Conservation (phyloP, 495 filamentous ascomycete species). For the Penicillium macrosclerotiorum region DNA sequence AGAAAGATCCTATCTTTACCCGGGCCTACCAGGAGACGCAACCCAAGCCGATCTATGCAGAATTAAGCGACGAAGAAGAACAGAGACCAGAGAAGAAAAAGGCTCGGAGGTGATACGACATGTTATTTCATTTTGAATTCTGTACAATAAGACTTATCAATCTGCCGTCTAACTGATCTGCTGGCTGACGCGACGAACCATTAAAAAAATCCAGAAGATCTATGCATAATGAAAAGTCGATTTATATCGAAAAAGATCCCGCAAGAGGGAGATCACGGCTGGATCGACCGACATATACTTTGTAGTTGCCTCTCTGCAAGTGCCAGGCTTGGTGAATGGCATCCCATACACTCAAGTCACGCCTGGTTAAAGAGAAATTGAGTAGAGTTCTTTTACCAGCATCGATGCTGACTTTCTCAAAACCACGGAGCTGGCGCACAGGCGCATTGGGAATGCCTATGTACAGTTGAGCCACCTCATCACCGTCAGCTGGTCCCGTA, state of each 20-base stretch:
- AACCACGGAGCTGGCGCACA: constrained; percentile 61
- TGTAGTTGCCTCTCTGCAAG: constrained; percentile 38
- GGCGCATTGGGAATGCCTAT: constrained; percentile 45
- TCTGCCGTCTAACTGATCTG: background rate
- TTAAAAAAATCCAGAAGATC: no score
- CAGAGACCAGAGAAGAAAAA: constrained; percentile 67
- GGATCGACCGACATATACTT: constrained; percentile 60
- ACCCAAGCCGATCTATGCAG: constrained; percentile 87
- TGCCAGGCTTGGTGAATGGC: constrained; percentile 58
- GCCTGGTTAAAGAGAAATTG: constrained; percentile 55
- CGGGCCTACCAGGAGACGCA: constrained; percentile 90
- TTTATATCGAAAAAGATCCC: no score
- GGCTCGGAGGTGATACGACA: constrained; percentile 43
- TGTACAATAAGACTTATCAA: constrained; percentile 7
- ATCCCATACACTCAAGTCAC: constrained; percentile 70
- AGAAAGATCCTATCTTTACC: constrained; percentile 93
- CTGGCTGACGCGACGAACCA: background rate
- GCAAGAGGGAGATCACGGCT: constrained; percentile 24
- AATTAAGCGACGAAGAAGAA: constrained; percentile 89
- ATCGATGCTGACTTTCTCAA: constrained; percentile 55
- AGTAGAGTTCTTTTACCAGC: constrained; percentile 44
- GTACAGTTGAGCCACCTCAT: constrained; percentile 62
- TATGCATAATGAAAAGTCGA: no score
- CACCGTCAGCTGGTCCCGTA: constrained; percentile 47
- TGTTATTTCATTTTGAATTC: background rate